Evolutionary conservation across 1,139 yeast genomes (phyloP), one percentile per base, ranked within the genome.

Genomic region (Geotrichum phurueaensis): DNA sequence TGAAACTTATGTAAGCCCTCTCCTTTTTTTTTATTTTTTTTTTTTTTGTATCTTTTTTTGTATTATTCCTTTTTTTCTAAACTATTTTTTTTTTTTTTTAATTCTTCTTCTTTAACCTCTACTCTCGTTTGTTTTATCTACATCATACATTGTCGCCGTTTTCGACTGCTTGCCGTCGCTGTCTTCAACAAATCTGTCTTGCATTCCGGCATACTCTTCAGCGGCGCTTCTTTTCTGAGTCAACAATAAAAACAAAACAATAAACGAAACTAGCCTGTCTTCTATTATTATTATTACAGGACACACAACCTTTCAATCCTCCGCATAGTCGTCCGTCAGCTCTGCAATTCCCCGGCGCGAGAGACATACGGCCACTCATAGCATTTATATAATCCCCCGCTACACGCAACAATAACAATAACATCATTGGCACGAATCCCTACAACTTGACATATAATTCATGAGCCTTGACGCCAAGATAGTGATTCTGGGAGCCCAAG

Each of bases 381-480:
- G 18, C 18, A 39, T 15, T 13, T 6, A 39, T 39, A 15, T 39
- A n/a, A 13, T 39, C n/a, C 13, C 10, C 33, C 9, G n/a, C 39
- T 5, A 33, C 4, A 10, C 39, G 39, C 39, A 5, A n/a, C n/a
- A n/a, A n/a, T n/a, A 39, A 15, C 15, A 12, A 15, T 15, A 39
- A 15, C 18, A 39, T 15, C 20, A n/a, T 39, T 15, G n/a, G 2
- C 45, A 12, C 15, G 15, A 39, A 13, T 15, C 18, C 15, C 18
- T n/a, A 18, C 45, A 5, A 39, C 45, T 51, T 31, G 39, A 36
- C 5, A 22, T 23, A 61, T 43, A 64, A 63, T 43, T 39, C 58
- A 71, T 71, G 74, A 71, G 73, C 63, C 64, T 74, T 55, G 76
- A 73, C 65, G 75, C 76, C 53, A 73, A 73, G 64, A 72, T 73